Evolutionary conservation across 352 stramenopile genomes (phyloP), one percentile per base, ranked within the genome.

Genomic region (Globisporangium uncinulatum): DNA sequence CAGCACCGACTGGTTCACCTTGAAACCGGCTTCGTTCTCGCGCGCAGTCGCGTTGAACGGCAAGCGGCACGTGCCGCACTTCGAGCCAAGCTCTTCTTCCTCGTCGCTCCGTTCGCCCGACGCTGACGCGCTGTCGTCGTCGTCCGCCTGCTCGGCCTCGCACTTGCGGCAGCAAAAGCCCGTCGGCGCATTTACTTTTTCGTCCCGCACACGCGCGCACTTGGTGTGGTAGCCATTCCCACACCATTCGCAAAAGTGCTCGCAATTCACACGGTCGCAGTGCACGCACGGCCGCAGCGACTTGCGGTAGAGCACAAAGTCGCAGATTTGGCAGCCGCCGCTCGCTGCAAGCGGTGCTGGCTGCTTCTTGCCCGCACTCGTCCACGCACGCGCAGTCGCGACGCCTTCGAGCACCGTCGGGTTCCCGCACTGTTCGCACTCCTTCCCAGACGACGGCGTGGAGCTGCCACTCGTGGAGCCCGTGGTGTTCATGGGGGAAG

Each of bases 161-260:
- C 80, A 91, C 46, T 84, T 86, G 46, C 74, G 74, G 44, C 82
- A 92, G 60, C 79, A 90, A 47, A 92, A 92, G 21, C 80, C 82
- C 46, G 77, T 83, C 9, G 60, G 63, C 19, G 68, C 67, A 37
- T 57, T 56, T 61, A 89, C 70, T 15, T 89, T 75, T 45, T 92
- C 82, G 48, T 72, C 63, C 1, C 69, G 53, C 29, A 63, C 31
- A 32, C 70, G 71, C 17, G 82, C 84, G 59, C 84, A 94, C 57
- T 85, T 88, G 1, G 52, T 67, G 68, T 94, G 84, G 64, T 87
- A 89, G 43, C 84, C 84, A 45, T 86, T 79, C 58, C 82, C 84
- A 54, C 84, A 94, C 80, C 80, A 92, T 41, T 94, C 84, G 63
- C 84, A 94, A 47, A 92, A 94, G 49, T 87, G 69, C 47, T 94